Evolutionary conservation across 176 grass and related monocot species (phyloP).

Genomic region (Bothriochloa decipiens): DNA sequence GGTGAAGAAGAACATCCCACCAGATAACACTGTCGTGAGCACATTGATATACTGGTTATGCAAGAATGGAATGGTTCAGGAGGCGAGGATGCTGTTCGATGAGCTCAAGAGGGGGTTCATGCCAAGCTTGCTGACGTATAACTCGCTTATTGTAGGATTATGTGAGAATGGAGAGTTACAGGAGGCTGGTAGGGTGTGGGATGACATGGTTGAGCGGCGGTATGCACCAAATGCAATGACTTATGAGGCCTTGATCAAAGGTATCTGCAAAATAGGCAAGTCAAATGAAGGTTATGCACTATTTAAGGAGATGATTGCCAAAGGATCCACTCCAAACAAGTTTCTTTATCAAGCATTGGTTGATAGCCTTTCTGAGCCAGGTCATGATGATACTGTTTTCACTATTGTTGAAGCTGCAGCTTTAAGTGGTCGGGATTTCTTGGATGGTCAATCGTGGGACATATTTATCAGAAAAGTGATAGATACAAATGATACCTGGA

Average conservation of each 20-base stretch:
- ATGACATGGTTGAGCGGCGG: conserved; percentile 70
- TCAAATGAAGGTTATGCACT: conserved; percentile 50
- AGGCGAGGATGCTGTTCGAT: conserved; percentile 70
- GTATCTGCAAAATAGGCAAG: conserved; percentile 71
- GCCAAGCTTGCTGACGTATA: conserved; percentile 68
- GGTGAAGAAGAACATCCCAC: conserved; percentile 68
- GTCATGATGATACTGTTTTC: conserved; percentile 33
- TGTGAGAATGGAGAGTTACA: conserved; percentile 74
- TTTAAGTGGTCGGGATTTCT: conserved; percentile 22
- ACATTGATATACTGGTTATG: conserved; percentile 80
- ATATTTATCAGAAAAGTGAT: conserved; percentile 56
- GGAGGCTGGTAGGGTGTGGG: conserved; percentile 68
- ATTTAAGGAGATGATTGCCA: conserved; percentile 68
- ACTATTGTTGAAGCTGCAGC: conserved; percentile 50
- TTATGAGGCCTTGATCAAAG: conserved; percentile 75
- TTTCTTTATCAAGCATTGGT: conserved; percentile 46
- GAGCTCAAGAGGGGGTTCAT: conserved; percentile 57
- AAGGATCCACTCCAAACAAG: conserved; percentile 56
- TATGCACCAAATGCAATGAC: conserved; percentile 66
- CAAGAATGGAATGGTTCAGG: conserved; percentile 63
- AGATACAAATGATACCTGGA: conserved; percentile 29
- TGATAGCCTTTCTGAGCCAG: conserved; percentile 47
- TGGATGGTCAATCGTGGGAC: conserved; percentile 59
- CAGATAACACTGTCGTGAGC: conserved; percentile 53
- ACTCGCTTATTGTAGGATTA: conserved; percentile 68